Evolutionary conservation across 352 stramenopile species (phyloP).

Genomic region (Pythium insidiosum): DNA sequence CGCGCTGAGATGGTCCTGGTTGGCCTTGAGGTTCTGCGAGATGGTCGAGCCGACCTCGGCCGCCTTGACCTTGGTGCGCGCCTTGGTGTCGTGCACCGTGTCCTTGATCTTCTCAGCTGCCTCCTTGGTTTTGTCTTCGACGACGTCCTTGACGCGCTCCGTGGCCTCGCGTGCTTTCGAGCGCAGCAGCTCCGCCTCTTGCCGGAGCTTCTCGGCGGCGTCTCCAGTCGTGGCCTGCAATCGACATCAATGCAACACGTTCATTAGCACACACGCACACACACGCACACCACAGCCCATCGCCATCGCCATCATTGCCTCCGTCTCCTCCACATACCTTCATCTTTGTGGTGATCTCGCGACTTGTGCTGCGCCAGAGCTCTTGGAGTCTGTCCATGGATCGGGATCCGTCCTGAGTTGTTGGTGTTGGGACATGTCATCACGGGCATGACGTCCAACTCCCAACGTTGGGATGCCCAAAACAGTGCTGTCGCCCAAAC

Average conservation of each 20-base stretch:
- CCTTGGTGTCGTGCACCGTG: slow-evolving; percentile 14
- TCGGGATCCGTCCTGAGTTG: slow-evolving; percentile 87
- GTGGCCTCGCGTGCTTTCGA: slow-evolving; percentile 10
- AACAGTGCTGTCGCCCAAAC: too few relatives aligned
- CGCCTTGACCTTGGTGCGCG: slow-evolving; percentile 16
- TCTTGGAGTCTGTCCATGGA: slow-evolving; percentile 93
- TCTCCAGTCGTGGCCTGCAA: slow-evolving; percentile 5
- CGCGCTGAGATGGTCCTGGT: slow-evolving; percentile 26
- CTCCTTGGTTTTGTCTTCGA: slow-evolving; percentile 7
- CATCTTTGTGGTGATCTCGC: neutral
- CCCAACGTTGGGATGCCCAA: too few relatives aligned
- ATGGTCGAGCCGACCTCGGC: slow-evolving; percentile 20
- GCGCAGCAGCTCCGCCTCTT: slow-evolving; percentile 13
- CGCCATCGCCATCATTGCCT: too few relatives aligned
- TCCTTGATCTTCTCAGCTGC: slow-evolving; percentile 23
- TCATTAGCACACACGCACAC: neutral
- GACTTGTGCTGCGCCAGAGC: slow-evolving; percentile 84
- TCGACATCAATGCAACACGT: neutral
- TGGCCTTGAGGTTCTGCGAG: slow-evolving; percentile 37
- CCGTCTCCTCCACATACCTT: too few relatives aligned
- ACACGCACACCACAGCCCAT: neutral
- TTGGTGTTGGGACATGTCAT: slow-evolving; percentile 91
- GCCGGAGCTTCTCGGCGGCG: slow-evolving; percentile 10
- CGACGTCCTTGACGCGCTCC: slow-evolving; percentile 11
- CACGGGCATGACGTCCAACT: too few relatives aligned